Evolutionary conservation across 495 filamentous ascomycete genomes (phyloP).

Genomic region (Hyaloscypha bicolor): DNA sequence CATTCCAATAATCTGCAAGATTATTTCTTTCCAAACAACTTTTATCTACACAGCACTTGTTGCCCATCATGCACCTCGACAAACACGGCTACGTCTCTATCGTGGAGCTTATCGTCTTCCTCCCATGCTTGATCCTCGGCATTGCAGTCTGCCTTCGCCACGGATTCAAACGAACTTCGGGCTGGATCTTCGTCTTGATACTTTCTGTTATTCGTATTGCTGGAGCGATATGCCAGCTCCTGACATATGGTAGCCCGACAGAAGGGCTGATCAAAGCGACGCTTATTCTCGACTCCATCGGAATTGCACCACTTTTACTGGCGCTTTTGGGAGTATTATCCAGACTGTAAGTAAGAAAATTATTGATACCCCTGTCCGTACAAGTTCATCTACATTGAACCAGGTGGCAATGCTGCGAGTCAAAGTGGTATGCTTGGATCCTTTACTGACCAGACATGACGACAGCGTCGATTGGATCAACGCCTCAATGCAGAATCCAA

Average conservation of each 20-base stretch:
- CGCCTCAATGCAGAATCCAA: slow-evolving; percentile 11
- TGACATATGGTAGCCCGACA: slow-evolving; percentile 17
- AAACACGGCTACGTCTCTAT: slow-evolving; percentile 20
- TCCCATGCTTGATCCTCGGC: slow-evolving; percentile 12
- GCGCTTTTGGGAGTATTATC: slow-evolving; percentile 30
- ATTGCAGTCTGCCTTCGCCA: slow-evolving; percentile 28
- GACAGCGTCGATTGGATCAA: slow-evolving; percentile 14
- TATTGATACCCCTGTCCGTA: neutral
- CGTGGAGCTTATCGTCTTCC: slow-evolving; percentile 22
- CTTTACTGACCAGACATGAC: slow-evolving; percentile 7
- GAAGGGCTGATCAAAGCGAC: slow-evolving; percentile 26
- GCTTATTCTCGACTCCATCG: slow-evolving; percentile 33
- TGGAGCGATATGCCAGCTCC: slow-evolving; percentile 28
- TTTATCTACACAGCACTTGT: slow-evolving; percentile 3
- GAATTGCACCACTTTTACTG: slow-evolving; percentile 33
- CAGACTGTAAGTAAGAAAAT: slow-evolving; percentile 28
- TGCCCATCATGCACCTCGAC: slow-evolving; percentile 15
- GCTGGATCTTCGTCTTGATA: slow-evolving; percentile 34
- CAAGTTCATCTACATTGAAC: slow-evolving; percentile 10
- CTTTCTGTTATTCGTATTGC: slow-evolving; percentile 31
- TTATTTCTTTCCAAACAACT: slow-evolving; percentile 4
- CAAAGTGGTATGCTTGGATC: slow-evolving; percentile 10
- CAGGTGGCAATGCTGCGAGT: slow-evolving; percentile 7
- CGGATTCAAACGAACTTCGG: slow-evolving; percentile 29
- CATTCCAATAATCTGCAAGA: slow-evolving; percentile 1